Conservation (phyloP, 768 basidiomycete genomes). For the Chalciporus sphaerocephalus region DNA sequence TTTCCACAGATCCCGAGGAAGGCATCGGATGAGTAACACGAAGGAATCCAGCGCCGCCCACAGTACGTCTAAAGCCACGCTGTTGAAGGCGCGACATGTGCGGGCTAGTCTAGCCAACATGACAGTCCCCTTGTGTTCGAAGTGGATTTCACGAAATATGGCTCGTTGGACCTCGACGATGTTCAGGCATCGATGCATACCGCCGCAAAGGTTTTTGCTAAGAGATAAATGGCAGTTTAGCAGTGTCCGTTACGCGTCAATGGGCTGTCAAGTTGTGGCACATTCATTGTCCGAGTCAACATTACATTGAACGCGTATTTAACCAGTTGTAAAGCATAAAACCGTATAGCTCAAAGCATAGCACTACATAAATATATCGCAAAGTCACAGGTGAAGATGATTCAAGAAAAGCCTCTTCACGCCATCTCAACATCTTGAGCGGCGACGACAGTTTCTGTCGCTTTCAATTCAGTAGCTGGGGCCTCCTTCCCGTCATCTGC, state of each 20-base stretch:
- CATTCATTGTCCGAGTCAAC: no score
- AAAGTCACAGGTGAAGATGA: not conserved
- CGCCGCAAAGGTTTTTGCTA: not conserved
- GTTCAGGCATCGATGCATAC: conserved; percentile 25
- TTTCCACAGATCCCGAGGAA: conserved; percentile 29
- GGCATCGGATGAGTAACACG: conserved; percentile 19
- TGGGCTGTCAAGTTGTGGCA: no score
- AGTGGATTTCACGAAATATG: conserved; percentile 19
- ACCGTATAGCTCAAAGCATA: conserved; percentile 1
- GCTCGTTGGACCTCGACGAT: conserved; percentile 26
- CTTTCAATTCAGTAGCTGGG: conserved; percentile 17
- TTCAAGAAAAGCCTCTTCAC: conserved; percentile 12
- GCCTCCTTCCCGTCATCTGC: conserved; percentile 42
- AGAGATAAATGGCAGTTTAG: not conserved
- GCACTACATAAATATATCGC: conserved; percentile 19
- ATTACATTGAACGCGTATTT: no score
- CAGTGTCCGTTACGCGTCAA: not conserved
- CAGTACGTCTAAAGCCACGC: conserved; percentile 22
- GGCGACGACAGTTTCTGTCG: conserved; percentile 6
- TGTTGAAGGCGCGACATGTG: conserved; percentile 22
- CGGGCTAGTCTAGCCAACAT: conserved; percentile 24
- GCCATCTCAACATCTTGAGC: conserved; percentile 55
- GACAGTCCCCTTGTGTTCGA: not conserved
- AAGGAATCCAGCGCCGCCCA: conserved; percentile 23
- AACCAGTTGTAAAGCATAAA: not conserved